Conservation (phyloP, 2,329 filamentous ascomycete species). For the Cercospora sp. region DNA sequence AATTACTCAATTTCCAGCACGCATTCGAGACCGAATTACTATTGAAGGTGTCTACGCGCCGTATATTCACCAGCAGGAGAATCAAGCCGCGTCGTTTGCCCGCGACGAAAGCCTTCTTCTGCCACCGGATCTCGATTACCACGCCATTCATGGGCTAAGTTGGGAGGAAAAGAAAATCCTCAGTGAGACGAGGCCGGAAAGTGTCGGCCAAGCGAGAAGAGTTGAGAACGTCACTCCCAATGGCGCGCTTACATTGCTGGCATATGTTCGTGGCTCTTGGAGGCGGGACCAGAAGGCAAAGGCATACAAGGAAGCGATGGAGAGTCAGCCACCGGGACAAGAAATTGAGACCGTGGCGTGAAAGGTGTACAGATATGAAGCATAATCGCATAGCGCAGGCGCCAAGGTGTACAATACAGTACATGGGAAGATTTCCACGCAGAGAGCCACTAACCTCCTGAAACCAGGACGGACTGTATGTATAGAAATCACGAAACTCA, state of each 20-base stretch:
- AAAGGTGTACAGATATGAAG: background rate
- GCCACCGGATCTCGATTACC: constrained; percentile 75
- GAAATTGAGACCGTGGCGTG: constrained; percentile 32
- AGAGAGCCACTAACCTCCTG: background rate
- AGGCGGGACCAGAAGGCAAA: constrained; percentile 36
- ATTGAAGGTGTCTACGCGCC: constrained; percentile 87
- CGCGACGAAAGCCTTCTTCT: constrained; percentile 75
- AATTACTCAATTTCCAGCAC: constrained; percentile 55
- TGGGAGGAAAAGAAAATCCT: constrained; percentile 75
- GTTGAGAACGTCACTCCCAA: constrained; percentile 72
- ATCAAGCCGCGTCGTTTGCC: constrained; percentile 65
- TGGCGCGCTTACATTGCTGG: constrained; percentile 58
- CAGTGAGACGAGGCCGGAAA: constrained; percentile 72
- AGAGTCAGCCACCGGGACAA: constrained; percentile 26
- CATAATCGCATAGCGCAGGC: background rate
- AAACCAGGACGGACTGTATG: background rate
- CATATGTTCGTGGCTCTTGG: constrained; percentile 56
- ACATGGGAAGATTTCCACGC: background rate
- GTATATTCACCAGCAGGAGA: constrained; percentile 73
- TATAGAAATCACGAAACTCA: background rate
- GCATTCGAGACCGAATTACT: constrained; percentile 67
- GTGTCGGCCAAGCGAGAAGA: constrained; percentile 80
- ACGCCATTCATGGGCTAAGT: constrained; percentile 69
- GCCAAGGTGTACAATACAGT: background rate
- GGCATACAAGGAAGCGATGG: constrained; percentile 35